Evolutionary conservation across 495 filamentous ascomycete species (phyloP).

Genomic region (Polyplosphaeria fusca): DNA sequence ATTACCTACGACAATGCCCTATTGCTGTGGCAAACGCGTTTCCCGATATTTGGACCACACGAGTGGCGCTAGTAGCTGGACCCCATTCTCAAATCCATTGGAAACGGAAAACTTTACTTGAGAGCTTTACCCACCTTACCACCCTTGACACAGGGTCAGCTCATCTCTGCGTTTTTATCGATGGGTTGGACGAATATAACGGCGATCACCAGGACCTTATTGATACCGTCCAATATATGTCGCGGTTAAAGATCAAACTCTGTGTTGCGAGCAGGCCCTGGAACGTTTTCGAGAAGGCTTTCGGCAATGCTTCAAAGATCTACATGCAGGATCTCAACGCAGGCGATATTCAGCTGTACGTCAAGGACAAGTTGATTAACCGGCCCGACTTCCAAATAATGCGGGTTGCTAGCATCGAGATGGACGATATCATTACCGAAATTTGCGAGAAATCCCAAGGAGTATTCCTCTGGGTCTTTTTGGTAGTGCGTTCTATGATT

Average conservation of each 20-base stretch:
- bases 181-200: not conserved
- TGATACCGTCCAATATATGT: not conserved
- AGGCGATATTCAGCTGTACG: not conserved
- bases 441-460: constrained; percentile 32
- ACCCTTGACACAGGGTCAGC: too few species aligned
- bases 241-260: not conserved
- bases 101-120: too few species aligned
- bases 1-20: not conserved
- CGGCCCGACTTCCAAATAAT: not conserved
- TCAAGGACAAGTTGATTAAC: constrained; percentile 1
- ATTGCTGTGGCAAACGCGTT: too few species aligned
- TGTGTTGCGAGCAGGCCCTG: not conserved
- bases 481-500: constrained; percentile 33
- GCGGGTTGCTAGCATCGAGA: not conserved
- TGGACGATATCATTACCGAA: constrained; percentile 20
- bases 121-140: too few species aligned
- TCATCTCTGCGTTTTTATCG: not conserved
- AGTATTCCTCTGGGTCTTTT: constrained; percentile 38
- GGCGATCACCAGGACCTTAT: not conserved
- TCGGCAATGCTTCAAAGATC: not conserved
- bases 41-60: too few species aligned
- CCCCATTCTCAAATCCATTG: too few species aligned
- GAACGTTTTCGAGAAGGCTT: not conserved
- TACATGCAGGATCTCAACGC: not conserved
- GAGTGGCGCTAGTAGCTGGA: too few species aligned